Evolutionary conservation across 192 early-diverging fungal species (phyloP), one percentile per base, ranked within the genome.

Genomic region (Linnemannia schmuckeri): DNA sequence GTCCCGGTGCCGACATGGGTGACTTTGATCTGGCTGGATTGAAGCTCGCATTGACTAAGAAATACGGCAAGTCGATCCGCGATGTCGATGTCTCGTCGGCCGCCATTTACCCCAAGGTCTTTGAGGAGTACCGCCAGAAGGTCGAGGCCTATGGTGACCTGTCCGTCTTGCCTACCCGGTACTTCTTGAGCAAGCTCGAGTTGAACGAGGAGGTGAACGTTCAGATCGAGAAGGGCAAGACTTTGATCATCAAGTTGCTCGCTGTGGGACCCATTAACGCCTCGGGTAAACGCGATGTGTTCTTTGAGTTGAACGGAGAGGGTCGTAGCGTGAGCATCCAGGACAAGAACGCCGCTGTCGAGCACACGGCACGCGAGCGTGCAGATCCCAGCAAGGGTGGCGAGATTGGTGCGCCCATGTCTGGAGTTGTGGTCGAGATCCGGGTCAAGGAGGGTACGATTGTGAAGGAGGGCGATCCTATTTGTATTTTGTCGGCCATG

Each of bases 251-350:
- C 87, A 95, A 96, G 92, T 92, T 96, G 70, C 89, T 98, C 69
- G 98, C 98, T 38, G 93, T 96, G 40, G 98, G 98, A 46, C 95
- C 95, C 47, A 90, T 97, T 79, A 94, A 97, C 75, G 92, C 94
- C 22, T 79, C 91, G 20, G 93, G 94, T 38, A 92, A 90, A 77
- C 93, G 97, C 70, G 98, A 99, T 82, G 97, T 99, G 35, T 99
- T 96, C 94, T 99, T 99, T 91, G 95, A 95, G 81, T 85, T 99
- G 79, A 98, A 99, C 87, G 97, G 98, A 79, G 98, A 99, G 89
- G 95, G 96, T 22, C 93, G 98, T 85, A 95, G 96, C 70, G 93
- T 97, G 47, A 94, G 93, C 77, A 90, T 97, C 52, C 90, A 82
- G 40, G 95, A 96, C 72, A 88, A 74, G 44, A 94, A 92, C 57